phyloP scores from a whole-genome alignment of 139 green algal genomes.

The Chlorella sp. region DNA sequence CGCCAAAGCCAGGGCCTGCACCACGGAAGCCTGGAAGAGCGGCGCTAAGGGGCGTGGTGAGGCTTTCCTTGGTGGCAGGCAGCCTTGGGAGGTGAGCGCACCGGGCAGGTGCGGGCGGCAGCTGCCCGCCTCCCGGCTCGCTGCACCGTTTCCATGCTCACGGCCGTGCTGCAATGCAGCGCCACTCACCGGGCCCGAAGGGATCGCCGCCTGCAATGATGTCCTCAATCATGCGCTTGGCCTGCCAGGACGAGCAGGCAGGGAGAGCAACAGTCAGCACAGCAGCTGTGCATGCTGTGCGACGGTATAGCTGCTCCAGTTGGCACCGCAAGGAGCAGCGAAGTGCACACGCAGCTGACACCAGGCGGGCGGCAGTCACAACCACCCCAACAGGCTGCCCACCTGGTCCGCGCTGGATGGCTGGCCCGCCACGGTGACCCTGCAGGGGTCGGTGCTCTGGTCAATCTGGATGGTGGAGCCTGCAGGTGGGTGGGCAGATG shows the following conservation, averaged over 20 bases:
- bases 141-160: neutral
- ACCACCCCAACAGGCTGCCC: neutral
- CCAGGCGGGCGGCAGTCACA: too few relatives aligned
- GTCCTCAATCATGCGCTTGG: slow-evolving; percentile 49
- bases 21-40: too few relatives aligned
- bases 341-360: too few relatives aligned
- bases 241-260: neutral
- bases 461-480: slow-evolving; percentile 62
- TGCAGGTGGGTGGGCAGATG: too few relatives aligned
- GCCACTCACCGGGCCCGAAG: slow-evolving; percentile 7
- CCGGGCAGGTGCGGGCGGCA: too few relatives aligned
- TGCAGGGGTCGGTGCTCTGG: slow-evolving; percentile 72
- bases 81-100: too few relatives aligned
- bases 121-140: too few relatives aligned
- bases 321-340: too few relatives aligned
- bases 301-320: neutral
- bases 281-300: neutral
- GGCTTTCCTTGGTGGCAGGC: too few relatives aligned
- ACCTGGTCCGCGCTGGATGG: slow-evolving; percentile 47
- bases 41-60: too few relatives aligned
- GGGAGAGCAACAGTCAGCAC: neutral
- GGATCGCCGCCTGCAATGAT: slow-evolving; percentile 49
- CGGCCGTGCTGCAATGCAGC: neutral
- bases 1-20: neutral
- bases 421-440: slow-evolving; percentile 88